A percentile compares a stretch with the other conserved stretches of the same genome.
Conservation (phyloP, 352 stramenopile genomes). For the Globisporangium viniferum region DNA sequence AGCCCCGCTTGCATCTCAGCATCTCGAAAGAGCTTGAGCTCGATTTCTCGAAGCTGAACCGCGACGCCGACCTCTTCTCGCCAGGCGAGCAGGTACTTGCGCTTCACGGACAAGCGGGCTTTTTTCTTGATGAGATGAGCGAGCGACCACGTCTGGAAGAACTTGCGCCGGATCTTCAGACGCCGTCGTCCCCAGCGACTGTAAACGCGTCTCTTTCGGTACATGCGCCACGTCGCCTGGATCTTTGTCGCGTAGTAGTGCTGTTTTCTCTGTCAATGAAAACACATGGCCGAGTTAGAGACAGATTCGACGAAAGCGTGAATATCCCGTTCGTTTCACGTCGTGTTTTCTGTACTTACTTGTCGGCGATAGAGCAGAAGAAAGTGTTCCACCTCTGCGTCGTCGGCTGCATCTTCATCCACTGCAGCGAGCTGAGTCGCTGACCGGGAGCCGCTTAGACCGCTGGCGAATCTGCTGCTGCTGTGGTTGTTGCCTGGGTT, state of each 20-base stretch:
- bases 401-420: slow-evolving; percentile 19
- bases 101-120: slow-evolving; percentile 28
- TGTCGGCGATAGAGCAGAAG: slow-evolving; percentile 20
- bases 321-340: slow-evolving; percentile 11
- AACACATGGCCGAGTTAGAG: background rate
- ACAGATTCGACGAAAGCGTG: slow-evolving; percentile 9
- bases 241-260: slow-evolving; percentile 30
- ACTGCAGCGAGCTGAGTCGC: slow-evolving; percentile 5
- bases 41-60: slow-evolving; percentile 50
- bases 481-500: background rate
- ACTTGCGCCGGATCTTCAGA: slow-evolving; percentile 21
- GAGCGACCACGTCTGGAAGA: slow-evolving; percentile 55
- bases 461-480: slow-evolving; percentile 13
- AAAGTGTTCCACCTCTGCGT: slow-evolving; percentile 30
- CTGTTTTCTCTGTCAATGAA: slow-evolving; percentile 20
- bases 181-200: slow-evolving; percentile 40
- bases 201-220: slow-evolving; percentile 32
- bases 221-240: slow-evolving; percentile 62
- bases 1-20: slow-evolving; percentile 47
- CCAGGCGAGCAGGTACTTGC: slow-evolving; percentile 48
- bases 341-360: slow-evolving; percentile 16
- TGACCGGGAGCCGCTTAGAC: slow-evolving; percentile 13
- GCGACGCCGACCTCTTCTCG: slow-evolving; percentile 36
- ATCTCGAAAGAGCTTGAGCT: slow-evolving; percentile 58
- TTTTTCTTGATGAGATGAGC: slow-evolving; percentile 33